A percentile compares a stretch with the other conserved stretches of the same genome.
Conservation (phyloP, 1,139 yeast species). For the Pneumocystis wakefieldiae region DNA sequence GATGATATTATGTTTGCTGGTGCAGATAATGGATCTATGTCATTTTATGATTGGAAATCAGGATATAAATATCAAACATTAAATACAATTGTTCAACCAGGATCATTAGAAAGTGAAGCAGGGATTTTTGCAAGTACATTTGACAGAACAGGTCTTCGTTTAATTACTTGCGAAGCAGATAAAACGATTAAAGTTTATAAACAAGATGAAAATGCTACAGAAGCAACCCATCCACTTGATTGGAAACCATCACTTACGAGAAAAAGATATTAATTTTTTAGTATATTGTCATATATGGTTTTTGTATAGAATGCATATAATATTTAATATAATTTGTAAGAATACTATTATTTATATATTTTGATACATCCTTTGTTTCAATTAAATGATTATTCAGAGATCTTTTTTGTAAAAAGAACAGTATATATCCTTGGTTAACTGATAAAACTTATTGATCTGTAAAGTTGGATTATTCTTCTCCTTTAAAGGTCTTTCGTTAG, state of each 20-base stretch:
- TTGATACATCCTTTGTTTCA: neutral
- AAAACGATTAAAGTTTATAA: constrained; percentile 79
- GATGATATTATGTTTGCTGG: constrained; percentile 68
- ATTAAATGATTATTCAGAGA: neutral
- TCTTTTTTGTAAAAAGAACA: neutral
- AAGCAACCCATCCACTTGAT: constrained; percentile 32
- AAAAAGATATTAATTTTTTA: constrained; percentile 1
- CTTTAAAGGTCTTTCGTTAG: neutral
- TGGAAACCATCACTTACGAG: constrained; percentile 29
- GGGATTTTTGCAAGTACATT: constrained; percentile 61
- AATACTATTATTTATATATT: neutral
- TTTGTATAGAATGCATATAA: neutral
- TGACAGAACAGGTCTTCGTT: constrained; percentile 65
- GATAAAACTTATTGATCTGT: neutral
- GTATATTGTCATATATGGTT: neutral
- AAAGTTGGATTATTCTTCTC: neutral
- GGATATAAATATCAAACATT: constrained; percentile 49
- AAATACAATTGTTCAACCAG: constrained; percentile 46
- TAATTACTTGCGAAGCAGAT: constrained; percentile 81
- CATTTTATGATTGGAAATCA: constrained; percentile 60
- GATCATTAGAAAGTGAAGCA: constrained; percentile 49
- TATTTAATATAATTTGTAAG: neutral
- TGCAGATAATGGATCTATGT: constrained; percentile 66
- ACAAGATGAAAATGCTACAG: constrained; percentile 35
- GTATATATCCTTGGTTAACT: neutral